Evolutionary conservation across 179 eudicot genomes (phyloP).

Genomic region (Silene coronaria): DNA sequence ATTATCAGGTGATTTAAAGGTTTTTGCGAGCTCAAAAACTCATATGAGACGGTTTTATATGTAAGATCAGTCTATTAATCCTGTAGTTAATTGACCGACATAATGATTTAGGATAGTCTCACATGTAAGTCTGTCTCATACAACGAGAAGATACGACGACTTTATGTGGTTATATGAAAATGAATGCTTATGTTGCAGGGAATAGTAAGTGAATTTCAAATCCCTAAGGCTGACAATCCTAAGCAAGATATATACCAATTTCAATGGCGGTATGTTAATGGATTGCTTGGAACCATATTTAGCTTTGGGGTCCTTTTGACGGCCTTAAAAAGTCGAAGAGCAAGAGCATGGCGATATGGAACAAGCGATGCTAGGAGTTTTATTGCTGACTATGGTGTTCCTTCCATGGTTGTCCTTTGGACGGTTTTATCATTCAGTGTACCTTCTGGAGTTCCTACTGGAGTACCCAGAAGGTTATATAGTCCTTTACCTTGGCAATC

Average conservation of each 20-base stretch:
- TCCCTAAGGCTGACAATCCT: conserved; percentile 34
- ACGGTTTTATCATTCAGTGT: conserved; percentile 45
- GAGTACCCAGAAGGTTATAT: conserved; percentile 55
- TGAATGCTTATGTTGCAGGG: conserved; percentile 35
- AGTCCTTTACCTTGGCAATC: conserved; percentile 64
- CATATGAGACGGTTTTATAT: background rate
- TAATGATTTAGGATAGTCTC: background rate
- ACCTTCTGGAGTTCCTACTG: conserved; percentile 41
- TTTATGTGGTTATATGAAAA: background rate
- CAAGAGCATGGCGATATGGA: conserved; percentile 57
- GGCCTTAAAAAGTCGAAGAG: conserved; percentile 47
- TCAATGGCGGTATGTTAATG: conserved; percentile 52
- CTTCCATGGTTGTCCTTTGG: conserved; percentile 54
- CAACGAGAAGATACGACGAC: too few species aligned
- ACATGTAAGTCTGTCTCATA: background rate
- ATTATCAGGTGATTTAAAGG: background rate
- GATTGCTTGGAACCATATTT: conserved; percentile 45
- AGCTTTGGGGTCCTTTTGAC: conserved; percentile 44
- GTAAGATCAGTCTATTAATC: too few species aligned
- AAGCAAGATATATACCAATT: conserved; percentile 33
- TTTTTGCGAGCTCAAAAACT: background rate
- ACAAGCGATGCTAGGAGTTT: conserved; percentile 45
- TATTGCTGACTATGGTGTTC: conserved; percentile 62
- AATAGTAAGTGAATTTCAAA: conserved; percentile 44
- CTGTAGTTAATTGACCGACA: too few species aligned